phyloP scores from a whole-genome alignment of 1,284 basidiomycete species.

The Laetiporus sulphureus region DNA sequence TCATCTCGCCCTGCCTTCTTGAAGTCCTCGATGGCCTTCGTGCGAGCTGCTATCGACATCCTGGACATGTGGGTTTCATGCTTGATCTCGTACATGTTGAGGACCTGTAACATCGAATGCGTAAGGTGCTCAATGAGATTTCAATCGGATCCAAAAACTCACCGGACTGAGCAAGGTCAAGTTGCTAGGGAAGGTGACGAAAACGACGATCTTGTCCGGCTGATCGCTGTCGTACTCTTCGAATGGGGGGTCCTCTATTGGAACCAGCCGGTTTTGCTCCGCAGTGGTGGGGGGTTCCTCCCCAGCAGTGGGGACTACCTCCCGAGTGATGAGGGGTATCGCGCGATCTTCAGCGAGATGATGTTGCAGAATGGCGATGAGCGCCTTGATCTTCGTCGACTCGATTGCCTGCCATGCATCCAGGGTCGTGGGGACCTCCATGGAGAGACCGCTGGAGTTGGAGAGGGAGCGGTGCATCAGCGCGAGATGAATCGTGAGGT shows the following conservation, averaged over 20 bases:
- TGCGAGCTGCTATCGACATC: neutral
- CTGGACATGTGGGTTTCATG: neutral
- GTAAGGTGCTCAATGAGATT: neutral
- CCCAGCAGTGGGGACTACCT: too few relatives aligned
- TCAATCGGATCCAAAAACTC: neutral
- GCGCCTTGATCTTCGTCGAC: conserved; percentile 6
- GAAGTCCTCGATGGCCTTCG: conserved; percentile 1
- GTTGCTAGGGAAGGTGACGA: conserved; percentile 12
- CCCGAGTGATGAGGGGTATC: neutral
- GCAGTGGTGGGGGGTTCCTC: too few relatives aligned
- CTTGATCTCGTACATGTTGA: neutral
- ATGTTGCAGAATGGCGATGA: conserved; percentile 5
- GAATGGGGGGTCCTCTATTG: neutral
- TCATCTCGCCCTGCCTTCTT: neutral
- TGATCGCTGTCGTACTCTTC: neutral
- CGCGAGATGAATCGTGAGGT: neutral
- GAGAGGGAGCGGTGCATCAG: conserved; percentile 1
- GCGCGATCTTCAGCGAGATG: neutral
- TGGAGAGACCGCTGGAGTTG: too few relatives aligned
- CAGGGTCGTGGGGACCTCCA: neutral
- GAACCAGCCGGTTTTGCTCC: conserved; percentile 1
- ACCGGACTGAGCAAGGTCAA: conserved; percentile 9
- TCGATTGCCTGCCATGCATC: neutral
- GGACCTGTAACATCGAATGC: neutral
- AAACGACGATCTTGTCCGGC: conserved; percentile 16